Conservation (phyloP, 129 eudicot genomes). For the Saposhnikovia divaricata region DNA sequence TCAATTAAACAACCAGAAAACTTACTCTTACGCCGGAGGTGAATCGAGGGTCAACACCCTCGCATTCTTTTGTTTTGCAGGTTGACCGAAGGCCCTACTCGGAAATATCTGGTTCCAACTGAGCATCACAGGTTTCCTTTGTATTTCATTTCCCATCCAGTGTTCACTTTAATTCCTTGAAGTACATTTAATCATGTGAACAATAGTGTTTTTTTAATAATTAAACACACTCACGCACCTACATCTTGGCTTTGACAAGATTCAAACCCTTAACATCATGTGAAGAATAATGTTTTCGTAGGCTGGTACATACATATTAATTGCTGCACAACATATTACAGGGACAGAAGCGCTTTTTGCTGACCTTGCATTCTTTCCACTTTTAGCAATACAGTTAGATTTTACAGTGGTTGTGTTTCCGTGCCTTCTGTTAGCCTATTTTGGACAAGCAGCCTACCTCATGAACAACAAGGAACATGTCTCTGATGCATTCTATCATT, state of each 20-base stretch:
- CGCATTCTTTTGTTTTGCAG: too few species aligned
- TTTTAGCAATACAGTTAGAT: slow-evolving; percentile 80
- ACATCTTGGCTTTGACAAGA: too few species aligned
- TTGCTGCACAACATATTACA: slow-evolving; percentile 25
- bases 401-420: slow-evolving; percentile 82
- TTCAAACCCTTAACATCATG: too few species aligned
- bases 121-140: slow-evolving; percentile 64
- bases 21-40: too few species aligned
- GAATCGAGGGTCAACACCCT: too few species aligned
- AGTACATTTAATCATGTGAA: neutral
- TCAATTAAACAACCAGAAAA: too few species aligned
- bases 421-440: slow-evolving; percentile 87
- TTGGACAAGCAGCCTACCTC: slow-evolving; percentile 96
- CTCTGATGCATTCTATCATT: slow-evolving; percentile 78
- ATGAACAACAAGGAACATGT: slow-evolving; percentile 69
- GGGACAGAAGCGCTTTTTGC: slow-evolving; percentile 97
- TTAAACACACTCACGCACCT: too few species aligned
- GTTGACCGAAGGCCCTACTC: too few species aligned
- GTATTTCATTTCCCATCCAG: slow-evolving; percentile 1
- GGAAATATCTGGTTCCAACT: too few species aligned
- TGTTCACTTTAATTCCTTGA: neutral
- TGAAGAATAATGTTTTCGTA: neutral
- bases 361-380: slow-evolving; percentile 88
- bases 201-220: neutral
- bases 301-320: slow-evolving; percentile 3